These are phyloP conservation scores for Phytophthora tubulina DNA, from an alignment of 352 stramenopile species.

Conservation along the genomic window DNA sequence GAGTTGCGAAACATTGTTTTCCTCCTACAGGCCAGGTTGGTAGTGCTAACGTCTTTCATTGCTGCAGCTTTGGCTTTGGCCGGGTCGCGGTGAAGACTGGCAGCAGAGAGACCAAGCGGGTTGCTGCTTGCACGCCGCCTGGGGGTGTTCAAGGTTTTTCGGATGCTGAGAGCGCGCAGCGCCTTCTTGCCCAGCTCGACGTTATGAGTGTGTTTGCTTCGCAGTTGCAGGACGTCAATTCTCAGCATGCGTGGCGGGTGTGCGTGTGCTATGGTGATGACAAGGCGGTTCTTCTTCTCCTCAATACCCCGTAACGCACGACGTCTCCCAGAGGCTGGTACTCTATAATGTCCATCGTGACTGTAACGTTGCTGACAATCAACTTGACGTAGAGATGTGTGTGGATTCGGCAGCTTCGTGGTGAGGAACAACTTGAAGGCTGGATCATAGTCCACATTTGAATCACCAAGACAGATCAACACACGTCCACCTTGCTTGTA, in stretches of 20 bases:
- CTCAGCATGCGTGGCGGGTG: slow-evolving; percentile 52
- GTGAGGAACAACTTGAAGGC: slow-evolving; percentile 94
- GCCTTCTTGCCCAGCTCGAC: slow-evolving; percentile 62
- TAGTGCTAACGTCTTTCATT: not conserved
- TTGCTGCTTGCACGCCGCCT: slow-evolving; percentile 55
- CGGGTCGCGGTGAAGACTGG: slow-evolving; percentile 15
- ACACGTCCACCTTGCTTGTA: slow-evolving; percentile 92
- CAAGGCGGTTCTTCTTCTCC: slow-evolving; percentile 93
- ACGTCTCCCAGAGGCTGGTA: slow-evolving; percentile 94
- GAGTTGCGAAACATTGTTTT: slow-evolving; percentile 21
- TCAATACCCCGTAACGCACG: slow-evolving; percentile 94
- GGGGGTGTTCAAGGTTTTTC: slow-evolving; percentile 70
- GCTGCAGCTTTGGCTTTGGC: slow-evolving; percentile 39
- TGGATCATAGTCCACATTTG: slow-evolving; percentile 94
- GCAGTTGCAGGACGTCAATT: slow-evolving; percentile 47
- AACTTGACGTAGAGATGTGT: slow-evolving; percentile 97
- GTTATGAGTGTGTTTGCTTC: slow-evolving; percentile 37
- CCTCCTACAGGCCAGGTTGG: not conserved
- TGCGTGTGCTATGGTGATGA: slow-evolving; percentile 93
- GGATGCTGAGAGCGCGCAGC: slow-evolving; percentile 52
- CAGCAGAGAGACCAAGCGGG: slow-evolving; percentile 57
- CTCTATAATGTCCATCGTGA: slow-evolving; percentile 94
- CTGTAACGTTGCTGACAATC: slow-evolving; percentile 97
- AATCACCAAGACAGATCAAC: slow-evolving; percentile 92
- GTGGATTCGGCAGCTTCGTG: slow-evolving; percentile 94